Evolutionary conservation across 1,284 basidiomycete genomes (phyloP).

Genomic region (Pseudomicrostroma phylloplanum): DNA sequence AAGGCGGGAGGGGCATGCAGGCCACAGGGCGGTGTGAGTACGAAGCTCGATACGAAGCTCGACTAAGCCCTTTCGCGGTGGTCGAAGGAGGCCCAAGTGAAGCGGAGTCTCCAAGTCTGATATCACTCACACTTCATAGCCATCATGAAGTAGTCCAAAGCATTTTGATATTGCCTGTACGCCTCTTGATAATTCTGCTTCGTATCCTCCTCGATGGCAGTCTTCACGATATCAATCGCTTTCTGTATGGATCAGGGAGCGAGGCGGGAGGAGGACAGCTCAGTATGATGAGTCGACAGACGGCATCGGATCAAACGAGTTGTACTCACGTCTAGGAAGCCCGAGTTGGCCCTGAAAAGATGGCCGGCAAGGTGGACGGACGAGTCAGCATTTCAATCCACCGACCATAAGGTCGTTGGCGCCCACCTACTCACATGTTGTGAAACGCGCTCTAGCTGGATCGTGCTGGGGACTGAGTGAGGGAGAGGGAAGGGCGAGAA

Average conservation of each 20-base stretch:
- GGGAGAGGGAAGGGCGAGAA: no score
- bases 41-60: no score
- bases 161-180: constrained; percentile 81
- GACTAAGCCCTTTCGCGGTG: no score
- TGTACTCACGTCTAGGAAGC: constrained; percentile 34
- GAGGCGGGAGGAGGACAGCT: background rate
- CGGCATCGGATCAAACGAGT: background rate
- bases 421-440: no score
- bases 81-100: no score
- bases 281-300: background rate
- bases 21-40: no score
- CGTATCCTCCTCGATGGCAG: constrained; percentile 88
- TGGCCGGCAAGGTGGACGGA: no score
- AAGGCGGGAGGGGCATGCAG: constrained; percentile 53
- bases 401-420: no score
- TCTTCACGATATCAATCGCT: constrained; percentile 89
- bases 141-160: constrained; percentile 97
- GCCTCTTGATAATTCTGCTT: constrained; percentile 91
- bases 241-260: constrained; percentile 57
- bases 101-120: constrained; percentile 47
- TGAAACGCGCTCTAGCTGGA: no score
- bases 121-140: constrained; percentile 59
- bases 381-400: no score
- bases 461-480: no score
- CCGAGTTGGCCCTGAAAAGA: constrained; percentile 33